phyloP scores from a whole-genome alignment of 1,284 basidiomycete genomes.

The Trichosporon coremiiforme region DNA sequence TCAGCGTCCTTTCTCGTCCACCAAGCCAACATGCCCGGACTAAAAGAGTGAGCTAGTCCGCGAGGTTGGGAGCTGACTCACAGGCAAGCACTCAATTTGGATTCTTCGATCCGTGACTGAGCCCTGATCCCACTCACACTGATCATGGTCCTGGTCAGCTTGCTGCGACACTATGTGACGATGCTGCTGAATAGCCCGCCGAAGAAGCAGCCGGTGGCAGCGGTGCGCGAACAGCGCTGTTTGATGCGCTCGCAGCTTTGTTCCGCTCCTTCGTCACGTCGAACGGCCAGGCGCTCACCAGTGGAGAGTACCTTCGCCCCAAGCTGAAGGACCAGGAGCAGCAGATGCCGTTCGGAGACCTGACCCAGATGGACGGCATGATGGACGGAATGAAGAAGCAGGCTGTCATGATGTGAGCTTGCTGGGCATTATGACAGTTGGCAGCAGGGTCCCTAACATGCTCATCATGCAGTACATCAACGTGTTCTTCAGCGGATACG shows the following conservation, averaged over 20 bases:
- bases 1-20: not conserved
- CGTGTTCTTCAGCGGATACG: slow-evolving; percentile 98
- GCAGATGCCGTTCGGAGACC: slow-evolving; percentile 70
- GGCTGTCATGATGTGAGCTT: slow-evolving; percentile 73
- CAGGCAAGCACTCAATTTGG: slow-evolving; percentile 35
- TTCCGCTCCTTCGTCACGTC: slow-evolving; percentile 75
- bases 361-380: slow-evolving; percentile 93
- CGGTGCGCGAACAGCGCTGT: slow-evolving; percentile 92
- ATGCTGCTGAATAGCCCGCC: slow-evolving; percentile 80
- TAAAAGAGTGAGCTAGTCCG: slow-evolving; percentile 29
- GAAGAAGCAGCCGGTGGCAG: slow-evolving; percentile 74
- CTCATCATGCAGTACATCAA: slow-evolving; percentile 99
- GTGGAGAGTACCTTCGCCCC: slow-evolving; percentile 80
- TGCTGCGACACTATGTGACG: slow-evolving; percentile 91
- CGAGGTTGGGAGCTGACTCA: slow-evolving; percentile 20
- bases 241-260: slow-evolving; percentile 72
- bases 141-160: slow-evolving; percentile 95
- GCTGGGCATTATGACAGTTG: not conserved
- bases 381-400: slow-evolving; percentile 99
- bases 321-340: slow-evolving; percentile 62
- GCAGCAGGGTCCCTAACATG: slow-evolving; percentile 83
- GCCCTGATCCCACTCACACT: slow-evolving; percentile 94
- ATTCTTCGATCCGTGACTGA: slow-evolving; percentile 53
- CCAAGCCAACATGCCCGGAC: slow-evolving; percentile 23
- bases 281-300: slow-evolving; percentile 69